Evolutionary conservation across 805 yeast genomes (phyloP).

Genomic region (Wickerhamiella lipophila): DNA sequence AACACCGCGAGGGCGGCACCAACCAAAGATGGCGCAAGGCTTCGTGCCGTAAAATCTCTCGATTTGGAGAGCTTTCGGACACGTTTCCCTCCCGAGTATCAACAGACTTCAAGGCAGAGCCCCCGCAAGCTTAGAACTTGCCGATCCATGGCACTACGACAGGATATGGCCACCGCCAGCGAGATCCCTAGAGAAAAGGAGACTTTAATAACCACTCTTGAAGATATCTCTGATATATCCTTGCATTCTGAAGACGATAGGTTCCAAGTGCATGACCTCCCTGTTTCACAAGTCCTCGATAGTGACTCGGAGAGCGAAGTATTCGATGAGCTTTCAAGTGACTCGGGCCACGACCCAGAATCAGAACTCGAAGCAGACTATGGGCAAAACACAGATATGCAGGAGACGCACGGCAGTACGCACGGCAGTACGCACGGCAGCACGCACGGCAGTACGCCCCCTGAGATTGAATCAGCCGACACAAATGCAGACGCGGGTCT

Average conservation of each 20-base stretch:
- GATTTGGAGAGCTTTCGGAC: constrained; percentile 3
- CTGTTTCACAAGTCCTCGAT: background rate
- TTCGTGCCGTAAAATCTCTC: constrained; percentile 9
- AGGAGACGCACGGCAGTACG: too few species aligned
- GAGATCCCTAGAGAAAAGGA: background rate
- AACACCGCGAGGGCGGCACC: background rate
- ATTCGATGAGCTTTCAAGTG: background rate
- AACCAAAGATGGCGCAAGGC: constrained; percentile 1
- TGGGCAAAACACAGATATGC: background rate
- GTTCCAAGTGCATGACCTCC: background rate
- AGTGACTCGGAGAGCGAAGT: background rate
- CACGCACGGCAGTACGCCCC: background rate
- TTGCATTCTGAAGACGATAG: constrained; percentile 1
- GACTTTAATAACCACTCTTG: background rate
- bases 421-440: too few species aligned
- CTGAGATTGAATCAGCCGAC: background rate
- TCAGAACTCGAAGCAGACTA: background rate
- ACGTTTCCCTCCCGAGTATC: background rate
- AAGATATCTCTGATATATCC: background rate
- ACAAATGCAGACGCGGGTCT: background rate
- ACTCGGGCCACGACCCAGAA: background rate
- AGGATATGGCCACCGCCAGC: background rate
- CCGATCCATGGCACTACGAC: constrained; percentile 4
- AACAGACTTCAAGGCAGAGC: background rate
- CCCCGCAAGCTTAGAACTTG: background rate